phyloP scores from a whole-genome alignment of 2,329 filamentous ascomycete genomes.

The Aureobasidium lini region DNA sequence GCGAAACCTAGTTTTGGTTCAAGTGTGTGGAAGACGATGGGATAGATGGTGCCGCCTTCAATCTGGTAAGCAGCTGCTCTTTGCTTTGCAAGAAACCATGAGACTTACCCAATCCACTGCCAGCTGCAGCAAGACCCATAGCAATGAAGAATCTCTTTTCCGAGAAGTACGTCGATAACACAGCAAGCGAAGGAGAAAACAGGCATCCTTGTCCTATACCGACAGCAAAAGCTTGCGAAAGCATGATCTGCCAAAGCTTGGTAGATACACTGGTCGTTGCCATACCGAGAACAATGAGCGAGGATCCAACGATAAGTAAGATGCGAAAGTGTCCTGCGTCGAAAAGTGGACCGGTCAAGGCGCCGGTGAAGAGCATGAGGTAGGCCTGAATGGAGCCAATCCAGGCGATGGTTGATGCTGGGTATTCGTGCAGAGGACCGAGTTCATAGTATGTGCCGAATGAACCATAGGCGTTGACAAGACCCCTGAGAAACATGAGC shows the following conservation, averaged over 20 bases:
- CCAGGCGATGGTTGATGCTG: slow-evolving; percentile 39
- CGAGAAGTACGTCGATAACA: slow-evolving; percentile 36
- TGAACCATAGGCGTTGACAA: slow-evolving; percentile 46
- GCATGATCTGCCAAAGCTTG: slow-evolving; percentile 18
- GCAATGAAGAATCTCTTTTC: slow-evolving; percentile 34
- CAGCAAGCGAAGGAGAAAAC: slow-evolving; percentile 35
- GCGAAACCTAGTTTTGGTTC: slow-evolving; percentile 23
- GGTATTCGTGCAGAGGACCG: slow-evolving; percentile 31
- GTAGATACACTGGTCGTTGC: slow-evolving; percentile 15
- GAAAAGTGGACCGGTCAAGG: slow-evolving; percentile 41
- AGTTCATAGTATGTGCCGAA: slow-evolving; percentile 49
- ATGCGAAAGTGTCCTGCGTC: slow-evolving; percentile 41
- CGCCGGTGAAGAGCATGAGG: slow-evolving; percentile 40
- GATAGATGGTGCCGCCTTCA: slow-evolving; percentile 21
- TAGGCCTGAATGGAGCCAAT: slow-evolving; percentile 44
- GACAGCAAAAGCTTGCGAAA: slow-evolving; percentile 31
- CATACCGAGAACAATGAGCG: slow-evolving; percentile 39
- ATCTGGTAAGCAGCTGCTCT: background rate
- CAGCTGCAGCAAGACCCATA: slow-evolving; percentile 37
- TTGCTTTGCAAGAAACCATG: slow-evolving; percentile 21
- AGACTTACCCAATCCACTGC: slow-evolving; percentile 31
- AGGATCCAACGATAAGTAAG: slow-evolving; percentile 35
- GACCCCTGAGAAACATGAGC: slow-evolving; percentile 29
- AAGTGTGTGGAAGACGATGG: slow-evolving; percentile 29
- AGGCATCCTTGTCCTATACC: slow-evolving; percentile 42